A percentile compares a stretch with the other conserved stretches of the same genome.
These are phyloP conservation scores for Apiospora marii DNA, from an alignment of 2,329 filamentous ascomycete genomes.

Conservation along the genomic window DNA sequence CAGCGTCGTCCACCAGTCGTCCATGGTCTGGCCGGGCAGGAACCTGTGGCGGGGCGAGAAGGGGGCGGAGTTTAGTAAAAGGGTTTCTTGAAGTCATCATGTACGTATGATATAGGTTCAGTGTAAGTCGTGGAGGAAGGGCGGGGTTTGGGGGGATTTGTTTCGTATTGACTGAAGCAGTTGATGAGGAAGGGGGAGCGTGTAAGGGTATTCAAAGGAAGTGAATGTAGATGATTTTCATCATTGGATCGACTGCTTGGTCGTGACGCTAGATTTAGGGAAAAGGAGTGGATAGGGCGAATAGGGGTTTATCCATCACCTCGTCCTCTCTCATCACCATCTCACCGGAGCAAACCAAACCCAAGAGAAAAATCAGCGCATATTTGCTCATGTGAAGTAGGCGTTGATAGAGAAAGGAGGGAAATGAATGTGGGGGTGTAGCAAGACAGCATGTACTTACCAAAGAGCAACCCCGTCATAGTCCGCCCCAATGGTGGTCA, in stretches of 20 bases:
- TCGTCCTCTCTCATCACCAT: too few species aligned
- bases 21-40: slow-evolving; percentile 72
- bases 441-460: slow-evolving; percentile 54
- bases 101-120: too few species aligned
- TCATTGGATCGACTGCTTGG: background rate
- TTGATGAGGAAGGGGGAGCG: too few species aligned
- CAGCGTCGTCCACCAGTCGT: slow-evolving; percentile 75
- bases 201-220: background rate
- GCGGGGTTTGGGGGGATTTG: background rate
- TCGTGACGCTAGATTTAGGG: background rate
- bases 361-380: too few species aligned
- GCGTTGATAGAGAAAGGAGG: too few species aligned
- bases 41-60: slow-evolving; percentile 61
- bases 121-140: background rate
- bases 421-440: background rate
- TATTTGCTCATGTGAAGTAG: background rate
- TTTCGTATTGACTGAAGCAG: too few species aligned
- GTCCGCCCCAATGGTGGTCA: slow-evolving; percentile 76
- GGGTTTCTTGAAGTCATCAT: background rate
- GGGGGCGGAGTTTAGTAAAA: background rate
- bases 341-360: background rate
- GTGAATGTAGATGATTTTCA: too few species aligned
- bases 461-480: slow-evolving; percentile 83
- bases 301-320: background rate
- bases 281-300: too few species aligned